phyloP scores from a whole-genome alignment of 139 green algal genomes.

The Gonium pectorale region DNA sequence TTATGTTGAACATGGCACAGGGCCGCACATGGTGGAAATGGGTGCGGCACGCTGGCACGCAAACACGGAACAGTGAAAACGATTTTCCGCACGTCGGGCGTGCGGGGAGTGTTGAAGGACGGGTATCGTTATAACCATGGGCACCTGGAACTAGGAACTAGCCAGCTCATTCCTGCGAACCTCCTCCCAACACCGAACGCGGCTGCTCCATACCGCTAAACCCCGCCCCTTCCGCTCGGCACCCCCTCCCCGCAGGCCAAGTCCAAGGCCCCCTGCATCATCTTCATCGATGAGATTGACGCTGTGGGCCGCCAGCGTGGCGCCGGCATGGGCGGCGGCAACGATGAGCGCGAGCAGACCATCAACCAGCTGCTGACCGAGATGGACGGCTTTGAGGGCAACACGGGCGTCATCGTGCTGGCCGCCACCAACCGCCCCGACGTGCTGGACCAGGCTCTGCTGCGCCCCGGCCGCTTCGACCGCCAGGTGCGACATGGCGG shows the following conservation, averaged over 20 bases:
- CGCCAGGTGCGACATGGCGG: slow-evolving; percentile 82
- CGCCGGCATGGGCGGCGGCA: slow-evolving; percentile 95
- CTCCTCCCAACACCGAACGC: too few species aligned
- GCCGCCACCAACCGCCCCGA: slow-evolving; percentile 98
- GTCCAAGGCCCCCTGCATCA: slow-evolving; percentile 98
- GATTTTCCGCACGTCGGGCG: too few species aligned
- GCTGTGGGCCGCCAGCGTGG: slow-evolving; percentile 95
- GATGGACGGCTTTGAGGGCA: slow-evolving; percentile 97
- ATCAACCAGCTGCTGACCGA: slow-evolving; percentile 92
- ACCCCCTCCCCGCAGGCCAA: slow-evolving; percentile 82
- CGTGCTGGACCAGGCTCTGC: slow-evolving; percentile 97
- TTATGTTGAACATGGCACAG: too few species aligned
- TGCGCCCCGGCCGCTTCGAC: slow-evolving; percentile 98
- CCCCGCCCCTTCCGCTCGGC: neutral
- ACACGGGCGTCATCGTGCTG: slow-evolving; percentile 98
- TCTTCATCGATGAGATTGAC: slow-evolving; percentile 99
- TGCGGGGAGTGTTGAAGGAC: too few species aligned
- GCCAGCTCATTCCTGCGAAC: too few species aligned
- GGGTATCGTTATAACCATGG: too few species aligned
- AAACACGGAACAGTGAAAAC: too few species aligned
- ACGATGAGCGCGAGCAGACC: slow-evolving; percentile 96
- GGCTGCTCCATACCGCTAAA: neutral
- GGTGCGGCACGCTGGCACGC: too few species aligned
- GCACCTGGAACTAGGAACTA: too few species aligned
- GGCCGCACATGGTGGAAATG: too few species aligned